Evolutionary conservation across 345 rosid genomes (phyloP), one percentile per base, ranked within the genome.

Genomic region (Turritis glabra): DNA sequence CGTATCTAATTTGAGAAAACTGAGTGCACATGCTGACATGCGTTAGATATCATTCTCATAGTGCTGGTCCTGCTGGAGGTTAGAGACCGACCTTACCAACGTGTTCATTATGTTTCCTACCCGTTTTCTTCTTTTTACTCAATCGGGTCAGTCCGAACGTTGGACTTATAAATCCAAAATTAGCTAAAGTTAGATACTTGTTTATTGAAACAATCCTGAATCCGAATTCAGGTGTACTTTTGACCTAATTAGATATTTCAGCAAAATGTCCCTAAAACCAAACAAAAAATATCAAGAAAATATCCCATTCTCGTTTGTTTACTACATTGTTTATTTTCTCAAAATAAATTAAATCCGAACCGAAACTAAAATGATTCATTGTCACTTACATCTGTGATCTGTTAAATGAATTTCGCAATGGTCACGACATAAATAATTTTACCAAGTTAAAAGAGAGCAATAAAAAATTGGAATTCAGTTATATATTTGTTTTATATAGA

Each of bases 171-270:
- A 17, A 62, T 15, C 62, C 26, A 5, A 38, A 67, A n/a, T 64
- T 75, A 58, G 62, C 73, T 74, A 67, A 40, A 43, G 41, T 68
- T 68, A 68, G 56, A 68, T 52, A 50, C 11, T 27, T 74, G 14
- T 47, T 21, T 37, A 58, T 56, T 73, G 5, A 13, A 57, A 40
- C 44, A 54, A 64, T 66, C 59, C 19, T 37, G 7, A 48, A 59
- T 59, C 63, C 55, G 5, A 21, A 47, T 12, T 51, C 63, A 40
- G 62, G 48, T 75, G 21, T 41, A 29, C 0, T 40, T 59, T 67
- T 60, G 22, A 53, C 55, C 69, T 60, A 75, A 67, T 40, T n/a
- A 60, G 63, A 67, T 75, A 67, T 74, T 35, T 47, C 13, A 14
- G 15, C 72, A 60, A 74, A 65, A 74, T 65, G 55, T 65, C 59